Evolutionary conservation across 805 yeast genomes (phyloP).

Genomic region (Wickerhamiella shivajii): DNA sequence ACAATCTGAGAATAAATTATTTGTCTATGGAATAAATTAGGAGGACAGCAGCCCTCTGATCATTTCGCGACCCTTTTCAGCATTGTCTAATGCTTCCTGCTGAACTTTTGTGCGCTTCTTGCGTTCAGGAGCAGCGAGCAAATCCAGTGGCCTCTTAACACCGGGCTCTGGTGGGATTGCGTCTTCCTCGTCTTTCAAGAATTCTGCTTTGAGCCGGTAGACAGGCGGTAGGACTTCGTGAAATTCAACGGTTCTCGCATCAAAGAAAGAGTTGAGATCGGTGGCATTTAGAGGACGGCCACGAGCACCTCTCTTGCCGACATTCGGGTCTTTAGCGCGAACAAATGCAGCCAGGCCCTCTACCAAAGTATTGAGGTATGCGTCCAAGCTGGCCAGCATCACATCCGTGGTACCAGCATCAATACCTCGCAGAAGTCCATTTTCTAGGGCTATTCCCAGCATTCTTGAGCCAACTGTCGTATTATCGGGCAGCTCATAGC

Average conservation of each 20-base stretch:
- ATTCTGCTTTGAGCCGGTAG: conserved; percentile 22
- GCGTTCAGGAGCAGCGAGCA: not conserved
- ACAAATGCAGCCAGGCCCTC: conserved; percentile 51
- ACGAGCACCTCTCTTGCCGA: conserved; percentile 26
- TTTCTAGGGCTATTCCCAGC: conserved; percentile 73
- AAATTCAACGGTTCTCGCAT: conserved; percentile 23
- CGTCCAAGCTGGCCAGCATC: conserved; percentile 64
- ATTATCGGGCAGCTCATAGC: conserved; percentile 68
- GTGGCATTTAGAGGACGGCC: conserved; percentile 22
- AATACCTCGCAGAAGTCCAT: conserved; percentile 75
- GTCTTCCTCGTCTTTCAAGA: conserved; percentile 25
- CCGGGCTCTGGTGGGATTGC: too few relatives aligned
- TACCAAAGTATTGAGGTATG: conserved; percentile 57
- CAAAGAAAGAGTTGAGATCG: conserved; percentile 24
- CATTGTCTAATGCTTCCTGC: conserved; percentile 4
- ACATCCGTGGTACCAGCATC: conserved; percentile 67
- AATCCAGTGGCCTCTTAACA: too few relatives aligned
- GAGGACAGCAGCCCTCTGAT: conserved; percentile 4
- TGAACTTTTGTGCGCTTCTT: conserved; percentile 8
- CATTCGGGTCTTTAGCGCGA: conserved; percentile 12
- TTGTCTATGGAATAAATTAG: too few relatives aligned
- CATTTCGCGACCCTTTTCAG: conserved; percentile 8
- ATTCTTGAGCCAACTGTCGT: conserved; percentile 54
- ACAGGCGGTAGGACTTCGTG: conserved; percentile 26
- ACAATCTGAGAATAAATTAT: too few relatives aligned